Conservation (phyloP, 106 monocot genomes). For the Cymbidium sinense region DNA sequence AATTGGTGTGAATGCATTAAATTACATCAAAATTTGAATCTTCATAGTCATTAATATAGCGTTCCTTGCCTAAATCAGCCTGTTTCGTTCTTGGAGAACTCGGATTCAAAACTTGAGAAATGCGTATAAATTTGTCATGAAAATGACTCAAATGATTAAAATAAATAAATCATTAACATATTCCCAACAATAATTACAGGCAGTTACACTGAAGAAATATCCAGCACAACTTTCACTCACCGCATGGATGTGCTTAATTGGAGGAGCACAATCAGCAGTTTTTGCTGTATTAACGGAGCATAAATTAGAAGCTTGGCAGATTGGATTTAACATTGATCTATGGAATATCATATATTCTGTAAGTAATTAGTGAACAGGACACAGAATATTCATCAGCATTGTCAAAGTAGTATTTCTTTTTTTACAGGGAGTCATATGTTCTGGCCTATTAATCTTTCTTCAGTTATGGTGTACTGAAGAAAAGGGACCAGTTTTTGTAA, state of each 20-base stretch:
- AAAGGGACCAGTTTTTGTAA: constrained; percentile 91
- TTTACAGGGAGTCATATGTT: constrained; percentile 57
- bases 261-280: constrained; percentile 66
- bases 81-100: no score
- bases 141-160: no score
- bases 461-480: constrained; percentile 79
- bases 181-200: constrained; percentile 28
- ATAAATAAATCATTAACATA: background rate
- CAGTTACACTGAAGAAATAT: constrained; percentile 62
- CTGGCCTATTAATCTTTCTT: constrained; percentile 64
- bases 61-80: no score
- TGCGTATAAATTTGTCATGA: no score
- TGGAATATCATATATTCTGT: constrained; percentile 76
- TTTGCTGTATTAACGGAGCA: constrained; percentile 58
- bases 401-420: background rate
- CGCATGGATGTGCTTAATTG: constrained; percentile 78
- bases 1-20: background rate
- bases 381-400: background rate
- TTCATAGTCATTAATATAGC: background rate
- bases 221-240: constrained; percentile 90
- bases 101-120: no score
- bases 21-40: background rate
- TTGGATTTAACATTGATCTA: constrained; percentile 63
- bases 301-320: constrained; percentile 51
- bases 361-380: constrained; percentile 11